Percentiles rank a stretch among this genome's conserved stretches.
These are phyloP conservation scores for Aspergillus sp. DNA, from an alignment of 2,329 filamentous ascomycete species.

Conservation along the genomic window DNA sequence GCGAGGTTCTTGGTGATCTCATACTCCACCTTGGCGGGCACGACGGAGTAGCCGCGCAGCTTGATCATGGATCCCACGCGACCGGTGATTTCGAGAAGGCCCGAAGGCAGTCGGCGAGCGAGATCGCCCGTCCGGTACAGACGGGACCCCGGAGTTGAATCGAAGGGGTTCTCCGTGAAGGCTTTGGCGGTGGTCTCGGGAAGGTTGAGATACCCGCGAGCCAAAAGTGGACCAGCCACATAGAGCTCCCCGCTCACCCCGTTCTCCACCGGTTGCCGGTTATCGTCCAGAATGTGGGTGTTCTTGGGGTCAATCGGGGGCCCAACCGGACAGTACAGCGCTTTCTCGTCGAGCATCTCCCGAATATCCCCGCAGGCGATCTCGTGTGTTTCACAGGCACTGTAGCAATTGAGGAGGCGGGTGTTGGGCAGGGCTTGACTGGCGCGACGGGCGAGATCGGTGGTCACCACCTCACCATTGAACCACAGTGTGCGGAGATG, in stretches of 20 bases:
- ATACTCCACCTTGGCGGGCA: slow-evolving; percentile 74
- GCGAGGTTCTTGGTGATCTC: slow-evolving; percentile 70
- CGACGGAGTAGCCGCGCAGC: slow-evolving; percentile 74
- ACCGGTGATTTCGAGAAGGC: slow-evolving; percentile 73
- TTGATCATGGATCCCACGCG: slow-evolving; percentile 80
- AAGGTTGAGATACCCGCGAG: slow-evolving; percentile 76
- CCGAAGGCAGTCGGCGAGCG: slow-evolving; percentile 66
- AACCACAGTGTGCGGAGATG: slow-evolving; percentile 73
- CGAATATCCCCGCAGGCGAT: slow-evolving; percentile 75
- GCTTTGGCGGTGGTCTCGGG: slow-evolving; percentile 74
- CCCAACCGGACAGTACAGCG: slow-evolving; percentile 72
- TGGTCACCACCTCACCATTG: slow-evolving; percentile 80
- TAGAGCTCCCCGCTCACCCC: slow-evolving; percentile 73
- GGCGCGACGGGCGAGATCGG: slow-evolving; percentile 70
- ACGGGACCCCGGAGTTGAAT: slow-evolving; percentile 59
- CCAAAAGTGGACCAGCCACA: slow-evolving; percentile 72
- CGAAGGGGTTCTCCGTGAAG: slow-evolving; percentile 68
- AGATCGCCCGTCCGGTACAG: slow-evolving; percentile 77
- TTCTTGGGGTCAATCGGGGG: slow-evolving; percentile 67
- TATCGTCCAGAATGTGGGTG: slow-evolving; percentile 72
- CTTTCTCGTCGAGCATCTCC: slow-evolving; percentile 65
- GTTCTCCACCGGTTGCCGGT: slow-evolving; percentile 62
- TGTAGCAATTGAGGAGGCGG: slow-evolving; percentile 77
- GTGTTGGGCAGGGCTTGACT: slow-evolving; percentile 68
- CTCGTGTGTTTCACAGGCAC: slow-evolving; percentile 79